Evolutionary conservation across 2,329 filamentous ascomycete species (phyloP).

Genomic region (Rutstroemia sp.): DNA sequence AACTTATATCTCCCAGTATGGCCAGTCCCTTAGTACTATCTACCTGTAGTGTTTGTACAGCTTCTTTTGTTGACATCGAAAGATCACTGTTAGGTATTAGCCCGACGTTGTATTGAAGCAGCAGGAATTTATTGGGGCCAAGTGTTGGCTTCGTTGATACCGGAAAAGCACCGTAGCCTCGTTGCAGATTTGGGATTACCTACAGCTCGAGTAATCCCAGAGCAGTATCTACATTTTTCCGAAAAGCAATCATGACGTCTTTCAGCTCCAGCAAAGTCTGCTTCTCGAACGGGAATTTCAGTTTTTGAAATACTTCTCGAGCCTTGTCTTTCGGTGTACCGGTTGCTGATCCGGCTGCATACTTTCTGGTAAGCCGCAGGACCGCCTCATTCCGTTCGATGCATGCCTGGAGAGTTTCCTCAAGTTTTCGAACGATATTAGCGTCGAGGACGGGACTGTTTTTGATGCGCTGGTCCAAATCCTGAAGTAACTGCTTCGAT

Average conservation of each 20-base stretch:
- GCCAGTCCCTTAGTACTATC: neutral
- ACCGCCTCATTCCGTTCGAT: neutral
- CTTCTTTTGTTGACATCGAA: neutral
- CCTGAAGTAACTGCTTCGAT: neutral
- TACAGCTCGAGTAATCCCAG: neutral
- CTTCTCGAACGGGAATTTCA: neutral
- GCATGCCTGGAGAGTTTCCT: neutral
- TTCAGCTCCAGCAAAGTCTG: neutral
- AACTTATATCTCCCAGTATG: too few species aligned
- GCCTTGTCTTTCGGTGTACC: neutral
- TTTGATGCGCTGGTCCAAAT: neutral
- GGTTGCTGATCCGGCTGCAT: neutral
- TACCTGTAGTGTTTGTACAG: neutral
- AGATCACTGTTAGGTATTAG: neutral
- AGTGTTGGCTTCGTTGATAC: too few species aligned
- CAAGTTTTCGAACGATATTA: neutral
- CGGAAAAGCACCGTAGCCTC: too few species aligned
- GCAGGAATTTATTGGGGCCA: too few species aligned
- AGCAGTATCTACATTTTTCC: neutral
- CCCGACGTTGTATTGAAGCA: too few species aligned
- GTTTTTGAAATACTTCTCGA: neutral
- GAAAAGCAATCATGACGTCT: neutral
- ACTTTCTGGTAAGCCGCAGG: neutral
- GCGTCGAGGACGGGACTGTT: neutral
- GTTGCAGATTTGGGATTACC: neutral